A percentile compares a stretch with the other conserved stretches of the same genome.
These are phyloP conservation scores for Tylopilus vinaceipallidus DNA, from an alignment of 768 basidiomycete species.

Conservation along the genomic window DNA sequence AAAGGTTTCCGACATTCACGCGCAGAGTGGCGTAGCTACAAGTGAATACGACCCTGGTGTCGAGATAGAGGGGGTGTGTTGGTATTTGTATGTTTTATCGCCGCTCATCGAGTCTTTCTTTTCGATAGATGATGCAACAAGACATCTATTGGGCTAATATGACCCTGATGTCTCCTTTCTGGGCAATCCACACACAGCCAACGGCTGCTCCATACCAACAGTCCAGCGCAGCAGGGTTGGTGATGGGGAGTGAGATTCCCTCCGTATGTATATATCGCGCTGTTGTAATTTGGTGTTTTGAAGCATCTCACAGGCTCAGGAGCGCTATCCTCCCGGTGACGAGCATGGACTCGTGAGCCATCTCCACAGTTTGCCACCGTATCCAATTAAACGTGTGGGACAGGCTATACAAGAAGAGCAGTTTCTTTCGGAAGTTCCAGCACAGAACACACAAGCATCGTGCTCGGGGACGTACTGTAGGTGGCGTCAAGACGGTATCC, in stretches of 20 bases:
- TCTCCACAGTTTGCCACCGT: neutral
- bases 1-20: neutral
- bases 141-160: neutral
- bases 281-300: neutral
- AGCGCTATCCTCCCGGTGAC: no score
- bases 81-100: neutral
- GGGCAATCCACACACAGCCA: neutral
- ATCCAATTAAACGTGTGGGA: neutral
- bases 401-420: neutral
- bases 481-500: neutral
- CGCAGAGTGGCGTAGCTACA: no score
- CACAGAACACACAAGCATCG: neutral
- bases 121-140: neutral
- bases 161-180: no score
- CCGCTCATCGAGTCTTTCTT: neutral
- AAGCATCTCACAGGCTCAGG: neutral
- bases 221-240: no score
- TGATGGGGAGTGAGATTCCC: no score
- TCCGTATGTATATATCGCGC: neutral
- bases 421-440: neutral
- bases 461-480: neutral
- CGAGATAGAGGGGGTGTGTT: neutral
- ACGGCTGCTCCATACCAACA: neutral
- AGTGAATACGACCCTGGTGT: no score
- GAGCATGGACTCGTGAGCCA: neutral